A percentile compares a stretch with the other conserved stretches of the same genome.
Conservation (phyloP, 2,329 filamentous ascomycete species). For the Sporothrix pallida region DNA sequence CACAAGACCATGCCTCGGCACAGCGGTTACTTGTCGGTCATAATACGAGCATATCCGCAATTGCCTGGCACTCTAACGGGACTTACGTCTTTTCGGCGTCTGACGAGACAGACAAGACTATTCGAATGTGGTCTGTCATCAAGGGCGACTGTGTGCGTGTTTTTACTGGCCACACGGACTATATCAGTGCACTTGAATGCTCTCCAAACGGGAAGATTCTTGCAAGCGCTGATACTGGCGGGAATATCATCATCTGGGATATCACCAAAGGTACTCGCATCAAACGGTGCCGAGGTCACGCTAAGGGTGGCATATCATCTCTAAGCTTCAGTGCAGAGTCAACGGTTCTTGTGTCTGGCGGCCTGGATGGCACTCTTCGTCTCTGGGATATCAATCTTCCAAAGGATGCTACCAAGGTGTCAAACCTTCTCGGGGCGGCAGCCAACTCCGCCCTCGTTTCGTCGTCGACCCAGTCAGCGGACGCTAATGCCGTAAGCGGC, state of each 20-base stretch:
- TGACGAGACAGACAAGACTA: conserved; percentile 82
- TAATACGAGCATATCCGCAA: conserved; percentile 86
- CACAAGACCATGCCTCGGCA: conserved; percentile 88
- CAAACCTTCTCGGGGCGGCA: conserved; percentile 24
- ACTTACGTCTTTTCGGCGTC: conserved; percentile 93
- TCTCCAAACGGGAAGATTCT: conserved; percentile 86
- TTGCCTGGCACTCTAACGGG: conserved; percentile 95
- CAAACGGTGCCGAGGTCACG: conserved; percentile 93
- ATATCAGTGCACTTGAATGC: conserved; percentile 83
- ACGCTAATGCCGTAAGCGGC: conserved; percentile 46
- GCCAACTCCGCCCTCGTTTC: neutral
- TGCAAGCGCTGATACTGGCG: conserved; percentile 86
- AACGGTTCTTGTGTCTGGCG: conserved; percentile 85
- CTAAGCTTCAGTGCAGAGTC: conserved; percentile 94
- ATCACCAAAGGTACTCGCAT: conserved; percentile 82
- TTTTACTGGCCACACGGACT: conserved; percentile 89
- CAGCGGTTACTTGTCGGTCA: conserved; percentile 90
- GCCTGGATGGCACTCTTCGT: conserved; percentile 89
- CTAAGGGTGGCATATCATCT: conserved; percentile 90
- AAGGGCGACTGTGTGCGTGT: conserved; percentile 87
- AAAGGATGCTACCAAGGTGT: conserved; percentile 65
- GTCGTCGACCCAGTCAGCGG: conserved; percentile 38
- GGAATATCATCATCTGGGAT: conserved; percentile 94
- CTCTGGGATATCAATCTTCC: conserved; percentile 88
- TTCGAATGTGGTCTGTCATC: conserved; percentile 95